Evolutionary conservation across 148 eudicot species (phyloP), one percentile per base, ranked within the genome.

Genomic region (Diospyros lotus): DNA sequence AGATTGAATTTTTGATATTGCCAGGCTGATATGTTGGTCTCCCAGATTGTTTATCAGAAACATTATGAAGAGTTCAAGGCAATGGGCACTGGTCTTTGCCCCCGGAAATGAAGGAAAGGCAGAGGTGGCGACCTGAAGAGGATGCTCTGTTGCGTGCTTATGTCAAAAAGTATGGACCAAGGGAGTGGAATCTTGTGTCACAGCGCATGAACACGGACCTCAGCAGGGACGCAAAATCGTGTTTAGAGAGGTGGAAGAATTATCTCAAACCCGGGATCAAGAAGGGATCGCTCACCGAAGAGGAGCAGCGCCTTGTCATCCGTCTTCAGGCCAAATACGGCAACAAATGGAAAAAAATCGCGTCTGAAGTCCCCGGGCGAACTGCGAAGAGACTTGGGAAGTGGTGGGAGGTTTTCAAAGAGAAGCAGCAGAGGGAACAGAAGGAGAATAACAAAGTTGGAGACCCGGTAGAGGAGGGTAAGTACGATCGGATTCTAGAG

Each of bases 351-450:
- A 86, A 88, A 79, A 84, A 81, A 52, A 88, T 88, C n/a, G 91
- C 89, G 0, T 78, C 89, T 76, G 89, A 86, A 73, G 91, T 88
- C n/a, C 91, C 91, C 0, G 91, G 91, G 2, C 84, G 91, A 5
- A 88, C 91, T 38, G 89, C 91, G 12, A 88, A 88, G 77, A 75
- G 91, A 48, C 79, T 88, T 0, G 91, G 89, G 2, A 89, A 89
- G 88, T 89, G 93, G 93, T 89, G 93, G 97, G 97, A 92, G 66
- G 94, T 90, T 4, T 92, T 88, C 66, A 90, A 90, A 75, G 97
- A 90, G 84, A 92, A 91, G 52, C 97, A 89, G 9, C 86, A 82
- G 50, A 71, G 92, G 52, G 89, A 84, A 5, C 82, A 82, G 12
- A 84, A 88, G 72, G 86, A 86, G 51, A 85, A 77, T 5, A 78